phyloP scores from a whole-genome alignment of 2,329 filamentous ascomycete species.

The Albophoma yamanashiensis region DNA sequence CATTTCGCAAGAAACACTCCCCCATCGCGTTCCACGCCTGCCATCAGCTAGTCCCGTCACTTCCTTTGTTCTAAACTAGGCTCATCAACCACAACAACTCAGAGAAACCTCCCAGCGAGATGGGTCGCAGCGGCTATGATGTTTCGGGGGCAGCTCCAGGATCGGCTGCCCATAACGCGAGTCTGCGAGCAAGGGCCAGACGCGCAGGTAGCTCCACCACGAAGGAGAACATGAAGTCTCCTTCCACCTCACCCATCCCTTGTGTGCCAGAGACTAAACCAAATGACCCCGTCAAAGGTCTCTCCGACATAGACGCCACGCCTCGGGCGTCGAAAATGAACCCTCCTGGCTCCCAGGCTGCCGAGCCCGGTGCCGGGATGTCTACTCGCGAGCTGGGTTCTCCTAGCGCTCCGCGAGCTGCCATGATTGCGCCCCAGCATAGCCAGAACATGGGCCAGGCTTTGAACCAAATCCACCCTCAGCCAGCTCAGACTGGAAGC shows the following conservation, averaged over 20 bases:
- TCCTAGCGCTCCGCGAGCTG: not conserved
- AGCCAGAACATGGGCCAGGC: not conserved
- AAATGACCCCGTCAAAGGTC: not conserved
- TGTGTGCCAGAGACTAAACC: not conserved
- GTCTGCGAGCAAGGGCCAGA: not conserved
- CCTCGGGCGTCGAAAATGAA: not conserved
- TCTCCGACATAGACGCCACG: not conserved
- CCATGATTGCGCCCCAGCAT: not conserved
- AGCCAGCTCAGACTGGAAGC: too few relatives aligned
- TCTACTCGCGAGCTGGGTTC: not conserved
- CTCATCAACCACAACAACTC: not conserved
- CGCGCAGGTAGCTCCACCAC: not conserved
- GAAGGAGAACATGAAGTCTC: not conserved
- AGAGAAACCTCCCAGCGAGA: not conserved
- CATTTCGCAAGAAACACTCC: not conserved
- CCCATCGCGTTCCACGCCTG: not conserved
- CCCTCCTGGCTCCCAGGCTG: not conserved
- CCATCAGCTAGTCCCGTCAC: not conserved
- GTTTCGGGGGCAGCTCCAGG: not conserved
- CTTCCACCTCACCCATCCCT: not conserved
- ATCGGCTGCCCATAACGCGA: not conserved
- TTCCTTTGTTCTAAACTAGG: not conserved
- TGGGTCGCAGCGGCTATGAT: conserved; percentile 1
- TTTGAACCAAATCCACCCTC: not conserved
- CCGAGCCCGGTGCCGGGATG: not conserved